A percentile compares a stretch with the other conserved stretches of the same genome.
phyloP scores from a whole-genome alignment of 1,139 yeast species.

The Candida sanyaensis region DNA sequence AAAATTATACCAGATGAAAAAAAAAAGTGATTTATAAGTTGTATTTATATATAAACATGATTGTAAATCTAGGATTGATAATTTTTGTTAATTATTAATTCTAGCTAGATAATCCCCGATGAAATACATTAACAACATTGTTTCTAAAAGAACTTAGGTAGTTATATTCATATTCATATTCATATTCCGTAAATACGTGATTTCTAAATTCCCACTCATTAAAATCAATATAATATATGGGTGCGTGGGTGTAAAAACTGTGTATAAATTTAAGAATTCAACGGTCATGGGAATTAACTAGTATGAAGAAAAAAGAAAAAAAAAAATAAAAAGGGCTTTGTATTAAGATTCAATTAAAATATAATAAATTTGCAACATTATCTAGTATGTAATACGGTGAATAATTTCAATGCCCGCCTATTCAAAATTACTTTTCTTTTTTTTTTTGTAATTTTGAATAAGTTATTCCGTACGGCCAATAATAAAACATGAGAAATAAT shows the following conservation, averaged over 20 bases:
- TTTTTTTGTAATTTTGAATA: not conserved
- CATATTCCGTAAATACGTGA: constrained; percentile 1
- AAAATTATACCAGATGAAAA: not conserved
- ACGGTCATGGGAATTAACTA: not conserved
- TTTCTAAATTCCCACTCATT: too few species aligned
- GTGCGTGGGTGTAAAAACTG: not conserved
- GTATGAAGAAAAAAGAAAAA: not conserved
- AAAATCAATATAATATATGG: not conserved
- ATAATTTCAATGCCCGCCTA: not conserved
- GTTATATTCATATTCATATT: not conserved
- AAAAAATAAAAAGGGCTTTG: not conserved
- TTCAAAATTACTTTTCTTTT: not conserved
- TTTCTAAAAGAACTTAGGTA: too few species aligned
- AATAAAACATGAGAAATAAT: not conserved
- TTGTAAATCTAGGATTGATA: too few species aligned
- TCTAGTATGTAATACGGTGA: not conserved
- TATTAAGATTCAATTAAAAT: too few species aligned
- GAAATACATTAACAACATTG: too few species aligned
- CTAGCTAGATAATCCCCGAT: too few species aligned
- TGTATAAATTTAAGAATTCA: not conserved
- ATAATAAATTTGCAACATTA: not conserved
- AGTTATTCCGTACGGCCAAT: constrained; percentile 1
- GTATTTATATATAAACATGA: too few species aligned
- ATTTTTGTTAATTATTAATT: too few species aligned
- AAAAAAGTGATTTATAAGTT: too few species aligned